Evolutionary conservation across 1,284 basidiomycete genomes (phyloP), one percentile per base, ranked within the genome.

Genomic region (Naganishia cerealis): DNA sequence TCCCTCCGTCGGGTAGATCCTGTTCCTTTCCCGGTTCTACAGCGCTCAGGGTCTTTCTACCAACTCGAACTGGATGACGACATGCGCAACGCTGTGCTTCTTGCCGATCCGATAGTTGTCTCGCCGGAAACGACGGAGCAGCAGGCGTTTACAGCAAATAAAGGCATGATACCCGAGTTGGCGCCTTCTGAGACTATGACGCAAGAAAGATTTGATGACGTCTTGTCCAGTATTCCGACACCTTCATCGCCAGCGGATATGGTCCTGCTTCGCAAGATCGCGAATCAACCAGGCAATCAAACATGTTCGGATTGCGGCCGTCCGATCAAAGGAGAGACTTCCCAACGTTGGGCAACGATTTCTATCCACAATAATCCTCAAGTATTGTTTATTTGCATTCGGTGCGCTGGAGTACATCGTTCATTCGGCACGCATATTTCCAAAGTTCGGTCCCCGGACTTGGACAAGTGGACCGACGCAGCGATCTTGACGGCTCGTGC

Each of bases 381-480:
- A 67, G 81, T 82, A 46, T 77, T 84, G 68, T 84, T 84, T 68
- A 73, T 84, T 56, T 85, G 84, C 73, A 84, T 84, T 53, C 75
- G 81, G 16, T 85, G 84, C 71, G 80, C 79, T 29, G 84, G 84
- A 0, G 67, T 83, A 0, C 84, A 85, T 71, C 79, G 84, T 6
- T 75, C 78, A 6, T 75, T 85, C 9, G 84, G 84, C 9, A 83
- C 83, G 33, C 83, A 84, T 71, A 79, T 84, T 42, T 82, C 81
- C 43, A 83, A 83, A 70, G 82, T 84, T 33, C 77, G 83, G 40
- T 80, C 78, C 4, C 78, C 83, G n/a, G 83, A 84, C 72, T 75
- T 84, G 42, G 83, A 84, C 71, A 81, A 80, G 67, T 83, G 82
- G 82, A 76, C 71, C 5, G 77, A 78, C 15, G 81, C 82, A 65